These are phyloP conservation scores for Wickerhamomyces queroliae DNA, from an alignment of 805 yeast species.

Conservation along the genomic window DNA sequence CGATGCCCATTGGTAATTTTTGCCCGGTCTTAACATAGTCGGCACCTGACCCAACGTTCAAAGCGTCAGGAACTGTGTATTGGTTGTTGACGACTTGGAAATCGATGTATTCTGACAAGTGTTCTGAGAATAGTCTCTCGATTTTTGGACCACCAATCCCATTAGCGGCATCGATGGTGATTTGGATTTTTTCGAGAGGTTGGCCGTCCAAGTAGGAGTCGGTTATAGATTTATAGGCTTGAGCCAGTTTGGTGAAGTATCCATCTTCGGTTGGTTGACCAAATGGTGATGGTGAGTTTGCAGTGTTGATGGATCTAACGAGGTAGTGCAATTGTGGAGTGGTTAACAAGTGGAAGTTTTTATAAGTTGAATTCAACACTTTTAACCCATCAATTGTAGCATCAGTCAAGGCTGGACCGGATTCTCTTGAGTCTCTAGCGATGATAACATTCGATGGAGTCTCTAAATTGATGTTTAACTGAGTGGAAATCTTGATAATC, in stretches of 20 bases:
- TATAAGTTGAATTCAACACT: constrained; percentile 36
- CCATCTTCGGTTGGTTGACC: constrained; percentile 64
- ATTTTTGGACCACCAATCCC: constrained; percentile 93
- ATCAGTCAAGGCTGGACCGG: constrained; percentile 61
- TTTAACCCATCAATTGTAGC: constrained; percentile 60
- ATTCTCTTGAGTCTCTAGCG: constrained; percentile 86
- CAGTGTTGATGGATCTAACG: constrained; percentile 67
- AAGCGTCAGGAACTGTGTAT: constrained; percentile 43
- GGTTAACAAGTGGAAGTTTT: constrained; percentile 68
- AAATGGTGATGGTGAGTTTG: constrained; percentile 30
- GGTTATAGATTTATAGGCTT: constrained; percentile 43
- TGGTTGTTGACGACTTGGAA: constrained; percentile 49
- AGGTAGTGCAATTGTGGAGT: constrained; percentile 94
- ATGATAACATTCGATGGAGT: constrained; percentile 46
- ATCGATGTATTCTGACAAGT: constrained; percentile 35
- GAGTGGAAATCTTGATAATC: constrained; percentile 32
- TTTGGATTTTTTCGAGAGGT: constrained; percentile 26
- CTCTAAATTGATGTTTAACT: constrained; percentile 40
- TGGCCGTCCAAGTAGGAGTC: constrained; percentile 18
- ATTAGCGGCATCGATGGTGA: constrained; percentile 87
- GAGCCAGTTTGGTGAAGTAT: constrained; percentile 59
- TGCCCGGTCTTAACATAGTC: constrained; percentile 93
- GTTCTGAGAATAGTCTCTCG: constrained; percentile 36
- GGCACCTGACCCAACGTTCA: constrained; percentile 88
- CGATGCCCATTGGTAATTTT: constrained; percentile 58